Percentiles rank a stretch among this genome's conserved stretches.
Evolutionary conservation across 192 early-diverging fungal species (phyloP).

Genomic region (Podila clonocystis): DNA sequence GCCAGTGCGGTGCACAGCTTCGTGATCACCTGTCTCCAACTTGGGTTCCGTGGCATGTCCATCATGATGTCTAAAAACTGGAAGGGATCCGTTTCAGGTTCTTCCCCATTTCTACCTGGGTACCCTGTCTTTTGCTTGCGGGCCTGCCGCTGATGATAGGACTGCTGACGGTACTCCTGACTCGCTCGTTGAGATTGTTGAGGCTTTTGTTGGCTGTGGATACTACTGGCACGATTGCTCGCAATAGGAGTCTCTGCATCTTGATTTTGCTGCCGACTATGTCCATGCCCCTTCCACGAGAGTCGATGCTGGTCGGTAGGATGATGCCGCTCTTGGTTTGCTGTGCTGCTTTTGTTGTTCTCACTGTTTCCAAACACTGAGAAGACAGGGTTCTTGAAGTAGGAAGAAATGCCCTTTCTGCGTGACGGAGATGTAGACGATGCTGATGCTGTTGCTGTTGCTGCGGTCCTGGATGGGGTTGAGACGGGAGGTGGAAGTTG

Average conservation of each 20-base stretch:
- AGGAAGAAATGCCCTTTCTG: not conserved
- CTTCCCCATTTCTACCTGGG: conserved; percentile 30
- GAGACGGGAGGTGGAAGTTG: not conserved
- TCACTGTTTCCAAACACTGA: not conserved
- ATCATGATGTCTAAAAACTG: conserved; percentile 32
- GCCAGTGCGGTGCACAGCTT: conserved; percentile 20
- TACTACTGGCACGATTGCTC: too few species aligned
- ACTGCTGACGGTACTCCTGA: not conserved
- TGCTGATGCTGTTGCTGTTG: not conserved
- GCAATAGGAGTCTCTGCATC: too few species aligned
- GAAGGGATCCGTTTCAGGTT: conserved; percentile 41
- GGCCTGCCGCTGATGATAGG: not conserved
- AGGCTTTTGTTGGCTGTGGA: too few species aligned
- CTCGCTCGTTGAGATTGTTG: too few species aligned
- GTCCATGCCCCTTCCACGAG: not conserved
- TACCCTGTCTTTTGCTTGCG: conserved; percentile 16
- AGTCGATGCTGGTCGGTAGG: not conserved
- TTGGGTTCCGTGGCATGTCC: conserved; percentile 18
- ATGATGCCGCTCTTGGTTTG: not conserved
- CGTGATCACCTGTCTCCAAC: not conserved
- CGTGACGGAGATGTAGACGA: not conserved
- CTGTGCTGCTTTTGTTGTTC: not conserved
- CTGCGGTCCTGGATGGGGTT: not conserved
- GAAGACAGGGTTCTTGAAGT: not conserved
- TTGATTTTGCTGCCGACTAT: too few species aligned